phyloP scores from a whole-genome alignment of 2,329 filamentous ascomycete genomes.

The Macroventuria anomochaeta region DNA sequence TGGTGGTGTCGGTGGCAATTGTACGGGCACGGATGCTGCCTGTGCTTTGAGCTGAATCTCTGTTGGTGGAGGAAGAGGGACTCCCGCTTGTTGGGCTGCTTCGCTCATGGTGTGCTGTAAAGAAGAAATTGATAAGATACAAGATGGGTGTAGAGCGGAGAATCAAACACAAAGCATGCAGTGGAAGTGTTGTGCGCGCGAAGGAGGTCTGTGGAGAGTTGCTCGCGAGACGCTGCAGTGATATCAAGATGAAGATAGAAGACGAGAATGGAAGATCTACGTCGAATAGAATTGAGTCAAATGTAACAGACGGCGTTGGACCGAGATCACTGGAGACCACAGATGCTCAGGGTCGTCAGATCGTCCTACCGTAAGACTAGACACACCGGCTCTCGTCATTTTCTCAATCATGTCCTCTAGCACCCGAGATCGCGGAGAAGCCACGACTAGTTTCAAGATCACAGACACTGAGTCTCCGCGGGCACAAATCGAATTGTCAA shows the following conservation, averaged over 20 bases:
- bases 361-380: slow-evolving; percentile 7
- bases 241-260: not conserved
- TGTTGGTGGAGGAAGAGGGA: slow-evolving; percentile 23
- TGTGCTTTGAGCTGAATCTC: slow-evolving; percentile 28
- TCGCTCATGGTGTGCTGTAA: slow-evolving; percentile 27
- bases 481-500: slow-evolving; percentile 16
- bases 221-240: not conserved
- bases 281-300: slow-evolving; percentile 6
- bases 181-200: not conserved
- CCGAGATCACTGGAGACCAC: slow-evolving; percentile 1
- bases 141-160: slow-evolving; percentile 6
- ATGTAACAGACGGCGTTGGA: slow-evolving; percentile 1
- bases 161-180: not conserved
- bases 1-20: slow-evolving; percentile 45
- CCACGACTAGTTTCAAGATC: slow-evolving; percentile 17
- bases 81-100: slow-evolving; percentile 20
- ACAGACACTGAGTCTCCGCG: not conserved
- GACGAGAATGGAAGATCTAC: not conserved
- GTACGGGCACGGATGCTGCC: slow-evolving; percentile 22
- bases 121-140: not conserved
- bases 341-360: slow-evolving; percentile 4
- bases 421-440: slow-evolving; percentile 23
- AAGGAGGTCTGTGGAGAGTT: not conserved
- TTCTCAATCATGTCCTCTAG: slow-evolving; percentile 15
- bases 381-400: slow-evolving; percentile 19